phyloP scores from a whole-genome alignment of 495 filamentous ascomycete species.

The Daldinia bambusicola region DNA sequence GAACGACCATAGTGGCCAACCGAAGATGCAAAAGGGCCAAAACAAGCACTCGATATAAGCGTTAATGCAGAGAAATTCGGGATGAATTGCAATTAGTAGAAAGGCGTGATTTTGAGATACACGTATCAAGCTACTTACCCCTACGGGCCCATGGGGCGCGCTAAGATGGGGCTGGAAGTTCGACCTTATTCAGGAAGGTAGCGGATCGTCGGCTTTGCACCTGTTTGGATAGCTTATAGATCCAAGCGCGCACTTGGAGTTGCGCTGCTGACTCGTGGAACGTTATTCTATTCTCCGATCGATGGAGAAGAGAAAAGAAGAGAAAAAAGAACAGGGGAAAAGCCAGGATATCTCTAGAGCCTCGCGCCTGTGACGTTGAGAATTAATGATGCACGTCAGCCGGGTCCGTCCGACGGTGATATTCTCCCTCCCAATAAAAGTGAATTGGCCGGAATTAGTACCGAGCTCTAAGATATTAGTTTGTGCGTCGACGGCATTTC shows the following conservation, averaged over 20 bases:
- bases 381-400: slow-evolving; percentile 9
- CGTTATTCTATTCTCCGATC: slow-evolving; percentile 39
- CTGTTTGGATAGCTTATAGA: slow-evolving; percentile 15
- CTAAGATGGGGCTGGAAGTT: slow-evolving; percentile 5
- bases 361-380: slow-evolving; percentile 25
- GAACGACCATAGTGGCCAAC: neutral
- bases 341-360: slow-evolving; percentile 3
- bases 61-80: neutral
- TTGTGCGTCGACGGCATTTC: neutral
- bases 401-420: slow-evolving; percentile 15
- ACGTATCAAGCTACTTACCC: neutral
- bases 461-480: neutral
- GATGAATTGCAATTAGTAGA: neutral
- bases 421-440: slow-evolving; percentile 6
- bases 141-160: neutral
- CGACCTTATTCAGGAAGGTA: slow-evolving; percentile 41
- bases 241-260: slow-evolving; percentile 21
- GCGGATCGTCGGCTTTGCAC: slow-evolving; percentile 26
- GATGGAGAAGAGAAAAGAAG: neutral
- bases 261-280: slow-evolving; percentile 31
- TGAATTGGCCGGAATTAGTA: slow-evolving; percentile 8
- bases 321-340: neutral
- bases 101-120: neutral
- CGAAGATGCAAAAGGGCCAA: neutral
- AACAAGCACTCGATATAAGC: slow-evolving; percentile 11